phyloP scores from a whole-genome alignment of 2,329 filamentous ascomycete genomes.

The Pyricularia sp. region DNA sequence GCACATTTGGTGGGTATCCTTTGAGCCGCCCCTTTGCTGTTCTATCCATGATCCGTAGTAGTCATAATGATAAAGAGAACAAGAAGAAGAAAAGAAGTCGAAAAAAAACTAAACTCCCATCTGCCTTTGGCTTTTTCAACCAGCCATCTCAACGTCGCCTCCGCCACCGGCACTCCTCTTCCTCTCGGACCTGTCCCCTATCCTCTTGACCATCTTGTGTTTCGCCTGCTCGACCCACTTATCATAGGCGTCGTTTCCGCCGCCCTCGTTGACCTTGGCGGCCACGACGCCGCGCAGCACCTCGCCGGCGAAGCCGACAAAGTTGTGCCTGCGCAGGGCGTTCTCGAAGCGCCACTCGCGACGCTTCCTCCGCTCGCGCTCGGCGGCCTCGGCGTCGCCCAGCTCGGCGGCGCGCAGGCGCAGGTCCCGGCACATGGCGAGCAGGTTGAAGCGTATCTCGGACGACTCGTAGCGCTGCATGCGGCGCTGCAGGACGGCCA shows the following conservation, averaged over 20 bases:
- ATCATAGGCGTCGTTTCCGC: slow-evolving; percentile 44
- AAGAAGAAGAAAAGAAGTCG: background rate
- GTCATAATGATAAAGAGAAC: background rate
- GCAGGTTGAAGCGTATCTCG: slow-evolving; percentile 91
- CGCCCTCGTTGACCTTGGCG: slow-evolving; percentile 54
- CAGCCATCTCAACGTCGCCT: slow-evolving; percentile 19
- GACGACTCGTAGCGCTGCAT: slow-evolving; percentile 72
- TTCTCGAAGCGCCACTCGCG: slow-evolving; percentile 91
- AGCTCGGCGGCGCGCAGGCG: slow-evolving; percentile 64
- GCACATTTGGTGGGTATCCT: background rate
- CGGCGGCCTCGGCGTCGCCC: slow-evolving; percentile 67
- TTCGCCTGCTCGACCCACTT: slow-evolving; percentile 55
- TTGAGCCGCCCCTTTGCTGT: background rate
- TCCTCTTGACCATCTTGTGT: slow-evolving; percentile 17
- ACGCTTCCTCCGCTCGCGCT: slow-evolving; percentile 71
- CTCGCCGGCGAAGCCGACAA: slow-evolving; percentile 89
- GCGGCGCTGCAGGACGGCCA: slow-evolving; percentile 72
- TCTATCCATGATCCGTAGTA: background rate
- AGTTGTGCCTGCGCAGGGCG: slow-evolving; percentile 80
- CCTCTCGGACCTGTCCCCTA: slow-evolving; percentile 18
- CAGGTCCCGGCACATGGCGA: slow-evolving; percentile 82
- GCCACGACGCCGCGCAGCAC: slow-evolving; percentile 75
- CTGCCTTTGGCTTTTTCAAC: slow-evolving; percentile 6
- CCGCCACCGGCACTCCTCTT: slow-evolving; percentile 12
- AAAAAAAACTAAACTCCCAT: background rate